These are phyloP conservation scores for Xylaria sp. DNA, from an alignment of 2,329 filamentous ascomycete genomes.

Conservation along the genomic window DNA sequence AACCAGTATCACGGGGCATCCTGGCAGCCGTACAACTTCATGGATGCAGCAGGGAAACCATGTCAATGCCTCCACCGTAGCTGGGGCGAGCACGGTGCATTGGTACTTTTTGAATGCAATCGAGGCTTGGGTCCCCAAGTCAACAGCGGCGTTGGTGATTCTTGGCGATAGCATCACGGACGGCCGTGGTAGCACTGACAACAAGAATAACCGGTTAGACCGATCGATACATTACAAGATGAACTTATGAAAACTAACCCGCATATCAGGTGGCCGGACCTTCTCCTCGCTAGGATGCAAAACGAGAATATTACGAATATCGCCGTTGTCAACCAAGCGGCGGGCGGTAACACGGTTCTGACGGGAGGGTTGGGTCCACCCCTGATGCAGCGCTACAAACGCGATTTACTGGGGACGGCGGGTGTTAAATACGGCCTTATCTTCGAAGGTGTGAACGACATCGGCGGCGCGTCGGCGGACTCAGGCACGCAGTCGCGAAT, in stretches of 20 bases:
- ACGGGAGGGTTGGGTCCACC: slow-evolving; percentile 67
- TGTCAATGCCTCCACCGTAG: slow-evolving; percentile 54
- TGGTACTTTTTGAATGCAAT: slow-evolving; percentile 66
- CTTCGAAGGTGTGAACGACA: slow-evolving; percentile 74
- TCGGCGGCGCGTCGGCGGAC: slow-evolving; percentile 58
- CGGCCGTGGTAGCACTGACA: slow-evolving; percentile 65
- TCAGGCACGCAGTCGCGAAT: slow-evolving; percentile 53
- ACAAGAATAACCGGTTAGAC: slow-evolving; percentile 61
- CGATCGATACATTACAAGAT: not conserved
- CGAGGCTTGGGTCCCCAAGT: slow-evolving; percentile 58
- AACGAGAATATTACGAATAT: slow-evolving; percentile 54
- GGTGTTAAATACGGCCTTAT: slow-evolving; percentile 66
- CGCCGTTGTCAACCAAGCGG: slow-evolving; percentile 67
- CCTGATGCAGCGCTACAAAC: slow-evolving; percentile 63
- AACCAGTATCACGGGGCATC: slow-evolving; percentile 66
- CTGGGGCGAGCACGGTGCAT: slow-evolving; percentile 46
- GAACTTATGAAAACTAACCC: slow-evolving; percentile 14
- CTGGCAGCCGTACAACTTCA: slow-evolving; percentile 66
- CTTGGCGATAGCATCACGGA: slow-evolving; percentile 72
- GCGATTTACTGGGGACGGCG: slow-evolving; percentile 65
- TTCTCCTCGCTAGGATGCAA: slow-evolving; percentile 59
- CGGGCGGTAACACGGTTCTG: slow-evolving; percentile 71
- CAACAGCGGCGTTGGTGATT: slow-evolving; percentile 55
- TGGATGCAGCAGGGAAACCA: slow-evolving; percentile 65
- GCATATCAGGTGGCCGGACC: slow-evolving; percentile 58